A percentile compares a stretch with the other conserved stretches of the same genome.
Conservation (phyloP, 73 alveolate species). For the Durusdinium trenchii region DNA sequence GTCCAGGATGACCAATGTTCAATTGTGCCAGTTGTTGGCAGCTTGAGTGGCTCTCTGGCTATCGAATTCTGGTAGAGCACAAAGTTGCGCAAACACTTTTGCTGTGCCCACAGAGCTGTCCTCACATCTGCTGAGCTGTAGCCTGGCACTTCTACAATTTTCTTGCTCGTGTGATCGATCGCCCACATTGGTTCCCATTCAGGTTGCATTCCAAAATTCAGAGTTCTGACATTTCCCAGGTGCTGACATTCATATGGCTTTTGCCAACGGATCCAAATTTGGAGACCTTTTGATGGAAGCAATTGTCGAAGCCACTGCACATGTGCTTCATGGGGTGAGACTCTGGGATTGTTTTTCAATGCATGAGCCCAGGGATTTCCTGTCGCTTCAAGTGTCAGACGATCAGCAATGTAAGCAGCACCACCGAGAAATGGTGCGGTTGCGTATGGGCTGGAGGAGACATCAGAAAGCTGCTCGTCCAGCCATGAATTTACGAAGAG, state of each 20-base stretch:
- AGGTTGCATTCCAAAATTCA: constrained; percentile 59
- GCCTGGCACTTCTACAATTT: constrained; percentile 28
- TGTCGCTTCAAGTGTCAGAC: neutral
- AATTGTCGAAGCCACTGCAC: constrained; percentile 27
- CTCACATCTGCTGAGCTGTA: constrained; percentile 1
- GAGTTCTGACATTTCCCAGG: constrained; percentile 67
- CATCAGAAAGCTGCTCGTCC: constrained; percentile 63
- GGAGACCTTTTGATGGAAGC: neutral
- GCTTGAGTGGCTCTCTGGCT: neutral
- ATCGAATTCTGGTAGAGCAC: neutral
- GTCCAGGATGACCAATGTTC: neutral
- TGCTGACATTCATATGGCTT: constrained; percentile 69
- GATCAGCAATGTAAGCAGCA: constrained; percentile 36
- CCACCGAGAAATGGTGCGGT: constrained; percentile 75
- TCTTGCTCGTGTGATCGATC: constrained; percentile 35
- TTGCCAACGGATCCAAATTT: constrained; percentile 45
- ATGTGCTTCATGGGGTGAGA: constrained; percentile 65
- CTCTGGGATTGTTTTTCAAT: too few relatives aligned
- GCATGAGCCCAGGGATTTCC: constrained; percentile 54
- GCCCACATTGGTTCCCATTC: constrained; percentile 90
- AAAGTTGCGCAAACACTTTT: neutral
- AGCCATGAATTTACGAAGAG: constrained; percentile 76
- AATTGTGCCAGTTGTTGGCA: neutral
- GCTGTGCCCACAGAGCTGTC: constrained; percentile 14
- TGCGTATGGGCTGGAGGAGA: constrained; percentile 40